These are phyloP conservation scores for Fusarium humuli DNA, from an alignment of 2,329 filamentous ascomycete species.

Conservation along the genomic window DNA sequence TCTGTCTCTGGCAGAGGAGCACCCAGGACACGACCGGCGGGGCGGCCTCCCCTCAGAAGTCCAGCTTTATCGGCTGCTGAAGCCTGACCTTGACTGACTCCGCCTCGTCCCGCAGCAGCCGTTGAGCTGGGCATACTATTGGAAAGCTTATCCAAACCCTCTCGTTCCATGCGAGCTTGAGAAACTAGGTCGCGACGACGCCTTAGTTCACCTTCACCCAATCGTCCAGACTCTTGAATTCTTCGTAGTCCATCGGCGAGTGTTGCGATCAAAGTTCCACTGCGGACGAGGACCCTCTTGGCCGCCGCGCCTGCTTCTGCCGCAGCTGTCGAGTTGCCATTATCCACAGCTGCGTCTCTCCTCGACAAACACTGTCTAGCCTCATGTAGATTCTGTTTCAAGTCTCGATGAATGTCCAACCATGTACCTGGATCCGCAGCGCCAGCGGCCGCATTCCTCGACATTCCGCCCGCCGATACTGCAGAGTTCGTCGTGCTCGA, in stretches of 20 bases:
- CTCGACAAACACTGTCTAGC: constrained; percentile 76
- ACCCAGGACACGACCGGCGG: constrained; percentile 75
- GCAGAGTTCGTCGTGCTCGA: constrained; percentile 62
- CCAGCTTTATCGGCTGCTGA: constrained; percentile 62
- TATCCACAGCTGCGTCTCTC: constrained; percentile 66
- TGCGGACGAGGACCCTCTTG: constrained; percentile 77
- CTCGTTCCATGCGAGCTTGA: constrained; percentile 77
- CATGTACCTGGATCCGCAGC: constrained; percentile 74
- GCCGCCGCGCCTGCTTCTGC: constrained; percentile 77
- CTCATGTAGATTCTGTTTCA: constrained; percentile 73
- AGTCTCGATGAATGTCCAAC: constrained; percentile 79
- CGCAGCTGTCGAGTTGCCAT: constrained; percentile 56
- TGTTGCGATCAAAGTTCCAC: constrained; percentile 70
- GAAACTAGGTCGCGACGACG: constrained; percentile 77
- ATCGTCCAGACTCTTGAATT: constrained; percentile 64
- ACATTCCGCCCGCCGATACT: constrained; percentile 59
- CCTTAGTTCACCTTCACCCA: constrained; percentile 81
- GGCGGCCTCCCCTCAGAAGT: constrained; percentile 56
- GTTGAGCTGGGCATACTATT: constrained; percentile 60
- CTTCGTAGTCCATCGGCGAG: constrained; percentile 73
- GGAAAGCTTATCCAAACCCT: constrained; percentile 79
- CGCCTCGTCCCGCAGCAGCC: constrained; percentile 48
- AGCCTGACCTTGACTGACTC: constrained; percentile 63
- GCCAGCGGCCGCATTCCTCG: constrained; percentile 53
- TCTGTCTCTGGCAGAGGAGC: constrained; percentile 80